A percentile compares a stretch with the other conserved stretches of the same genome.
Conservation (phyloP, 2,329 filamentous ascomycete species). For the Calcarisporium arbuscula region DNA sequence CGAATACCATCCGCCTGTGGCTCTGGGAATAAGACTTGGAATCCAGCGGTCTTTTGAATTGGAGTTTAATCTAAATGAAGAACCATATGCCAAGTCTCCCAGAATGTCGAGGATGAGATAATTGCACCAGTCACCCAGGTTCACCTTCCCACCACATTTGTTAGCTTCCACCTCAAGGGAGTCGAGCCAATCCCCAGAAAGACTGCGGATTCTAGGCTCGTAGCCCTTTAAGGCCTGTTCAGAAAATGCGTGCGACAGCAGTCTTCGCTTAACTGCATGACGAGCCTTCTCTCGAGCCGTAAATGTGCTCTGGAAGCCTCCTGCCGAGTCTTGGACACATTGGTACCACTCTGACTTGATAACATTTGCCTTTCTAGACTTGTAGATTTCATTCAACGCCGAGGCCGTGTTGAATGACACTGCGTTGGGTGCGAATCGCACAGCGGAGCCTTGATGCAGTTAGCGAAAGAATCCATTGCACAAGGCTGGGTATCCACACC, state of each 20-base stretch:
- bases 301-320: slow-evolving; percentile 6
- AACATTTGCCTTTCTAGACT: slow-evolving; percentile 13
- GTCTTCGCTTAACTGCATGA: slow-evolving; percentile 7
- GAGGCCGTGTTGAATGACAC: slow-evolving; percentile 14
- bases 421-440: slow-evolving; percentile 13
- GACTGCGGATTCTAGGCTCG: slow-evolving; percentile 8
- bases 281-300: slow-evolving; percentile 13
- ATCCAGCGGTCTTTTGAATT: slow-evolving; percentile 11
- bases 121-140: slow-evolving; percentile 15
- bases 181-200: slow-evolving; percentile 12
- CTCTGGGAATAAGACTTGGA: slow-evolving; percentile 11
- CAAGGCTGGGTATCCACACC: slow-evolving; percentile 7
- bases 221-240: slow-evolving; percentile 2
- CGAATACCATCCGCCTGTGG: slow-evolving; percentile 10
- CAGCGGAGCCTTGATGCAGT: slow-evolving; percentile 8
- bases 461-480: neutral
- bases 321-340: slow-evolving; percentile 9
- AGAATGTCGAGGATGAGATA: slow-evolving; percentile 16
- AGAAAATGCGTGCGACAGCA: slow-evolving; percentile 4
- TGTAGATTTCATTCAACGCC: slow-evolving; percentile 14
- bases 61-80: slow-evolving; percentile 14
- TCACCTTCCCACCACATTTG: slow-evolving; percentile 7
- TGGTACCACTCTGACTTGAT: slow-evolving; percentile 16
- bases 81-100: slow-evolving; percentile 15
- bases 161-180: slow-evolving; percentile 10